Percentiles rank a stretch among this genome's conserved stretches.
Conservation (phyloP, 306 rosid species). For the Glycyrrhiza uralensis region DNA sequence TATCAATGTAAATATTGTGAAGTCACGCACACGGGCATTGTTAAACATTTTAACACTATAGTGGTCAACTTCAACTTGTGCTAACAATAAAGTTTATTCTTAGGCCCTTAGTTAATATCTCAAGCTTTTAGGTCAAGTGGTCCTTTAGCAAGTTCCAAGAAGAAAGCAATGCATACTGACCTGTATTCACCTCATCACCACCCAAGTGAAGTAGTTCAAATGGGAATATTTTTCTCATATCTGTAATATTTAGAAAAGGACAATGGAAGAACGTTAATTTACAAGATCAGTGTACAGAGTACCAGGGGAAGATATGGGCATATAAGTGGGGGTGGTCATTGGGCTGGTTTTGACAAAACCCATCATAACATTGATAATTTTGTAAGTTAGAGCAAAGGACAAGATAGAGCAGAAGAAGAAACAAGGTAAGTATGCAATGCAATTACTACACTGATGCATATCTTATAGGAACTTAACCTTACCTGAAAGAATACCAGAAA, state of each 20-base stretch:
- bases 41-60: conserved; percentile 9
- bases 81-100: conserved; percentile 1
- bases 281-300: not conserved
- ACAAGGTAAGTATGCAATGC: conserved; percentile 3
- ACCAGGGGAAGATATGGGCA: not conserved
- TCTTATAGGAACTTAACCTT: conserved; percentile 50
- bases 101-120: not conserved
- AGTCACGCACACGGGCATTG: not conserved
- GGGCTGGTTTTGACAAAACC: conserved; percentile 6
- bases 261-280: not conserved
- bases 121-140: conserved; percentile 11
- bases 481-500: conserved; percentile 92
- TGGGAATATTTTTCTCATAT: conserved; percentile 90
- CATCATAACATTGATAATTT: not conserved
- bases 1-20: not conserved
- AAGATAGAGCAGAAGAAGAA: not conserved
- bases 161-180: conserved; percentile 53
- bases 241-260: conserved; percentile 45
- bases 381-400: not conserved
- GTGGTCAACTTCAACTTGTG: not conserved
- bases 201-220: conserved; percentile 98
- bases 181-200: conserved; percentile 95
- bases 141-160: not conserved
- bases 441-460: not conserved
- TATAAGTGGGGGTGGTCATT: not conserved